phyloP scores from a whole-genome alignment of 352 stramenopile species.

The Thalassiosira exigua region DNA sequence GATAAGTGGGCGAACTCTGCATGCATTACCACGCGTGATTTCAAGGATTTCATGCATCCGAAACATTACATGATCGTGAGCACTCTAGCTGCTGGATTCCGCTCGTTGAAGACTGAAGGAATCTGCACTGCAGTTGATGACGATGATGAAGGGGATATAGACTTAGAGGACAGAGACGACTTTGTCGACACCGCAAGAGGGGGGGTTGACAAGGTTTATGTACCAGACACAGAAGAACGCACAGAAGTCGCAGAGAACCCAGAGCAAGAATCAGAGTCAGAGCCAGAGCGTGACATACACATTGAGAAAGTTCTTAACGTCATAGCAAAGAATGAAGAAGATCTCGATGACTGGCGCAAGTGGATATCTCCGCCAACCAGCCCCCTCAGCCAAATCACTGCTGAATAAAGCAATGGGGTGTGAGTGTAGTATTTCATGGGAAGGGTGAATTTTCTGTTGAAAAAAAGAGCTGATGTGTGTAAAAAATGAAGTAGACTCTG shows the following conservation, averaged over 20 bases:
- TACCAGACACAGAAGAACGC: conserved; percentile 13
- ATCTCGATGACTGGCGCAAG: background rate
- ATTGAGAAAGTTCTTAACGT: conserved; percentile 8
- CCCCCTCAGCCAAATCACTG: no score
- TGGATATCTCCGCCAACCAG: conserved; percentile 1
- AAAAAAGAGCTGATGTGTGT: no score
- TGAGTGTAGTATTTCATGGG: no score
- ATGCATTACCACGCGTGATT: conserved; percentile 31
- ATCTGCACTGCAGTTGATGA: conserved; percentile 60
- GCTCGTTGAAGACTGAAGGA: conserved; percentile 46
- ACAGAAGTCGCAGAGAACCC: background rate
- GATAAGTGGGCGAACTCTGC: conserved; percentile 46
- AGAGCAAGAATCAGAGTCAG: background rate
- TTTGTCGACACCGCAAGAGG: conserved; percentile 2
- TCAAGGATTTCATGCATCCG: conserved; percentile 25
- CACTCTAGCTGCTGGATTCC: conserved; percentile 56
- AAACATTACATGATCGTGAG: conserved; percentile 28
- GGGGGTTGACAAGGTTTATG: background rate
- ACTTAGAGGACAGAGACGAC: conserved; percentile 14
- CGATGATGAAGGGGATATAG: conserved; percentile 42
- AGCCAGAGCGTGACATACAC: background rate
- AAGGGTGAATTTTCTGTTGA: no score
- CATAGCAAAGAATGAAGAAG: background rate
- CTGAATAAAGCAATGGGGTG: no score
- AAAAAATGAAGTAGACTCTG: no score